phyloP scores from a whole-genome alignment of 371 early-diverging fungal species.

The Mucor irregularis region DNA sequence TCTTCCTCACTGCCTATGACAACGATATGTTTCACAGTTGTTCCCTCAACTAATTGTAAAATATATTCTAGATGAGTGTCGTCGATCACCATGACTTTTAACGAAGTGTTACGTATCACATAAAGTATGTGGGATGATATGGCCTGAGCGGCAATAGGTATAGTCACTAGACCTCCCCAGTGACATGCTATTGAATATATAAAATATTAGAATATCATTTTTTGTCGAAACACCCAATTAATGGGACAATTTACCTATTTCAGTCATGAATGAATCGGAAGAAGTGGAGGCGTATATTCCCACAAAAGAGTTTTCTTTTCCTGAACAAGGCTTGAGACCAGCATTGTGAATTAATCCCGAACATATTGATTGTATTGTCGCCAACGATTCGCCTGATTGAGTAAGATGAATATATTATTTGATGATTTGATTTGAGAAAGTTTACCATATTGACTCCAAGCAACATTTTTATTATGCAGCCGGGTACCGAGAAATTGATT shows the following conservation, averaged over 20 bases:
- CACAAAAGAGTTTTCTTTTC: slow-evolving; percentile 26
- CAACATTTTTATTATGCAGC: neutral
- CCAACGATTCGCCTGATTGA: slow-evolving; percentile 6
- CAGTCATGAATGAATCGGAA: slow-evolving; percentile 19
- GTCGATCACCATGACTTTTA: slow-evolving; percentile 24
- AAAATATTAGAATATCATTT: neutral
- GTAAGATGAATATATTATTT: too few species aligned
- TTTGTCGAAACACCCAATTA: too few species aligned
- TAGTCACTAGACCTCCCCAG: slow-evolving; percentile 25
- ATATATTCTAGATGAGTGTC: slow-evolving; percentile 7
- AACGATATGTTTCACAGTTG: slow-evolving; percentile 23
- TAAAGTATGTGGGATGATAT: slow-evolving; percentile 15
- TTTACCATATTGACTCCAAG: neutral
- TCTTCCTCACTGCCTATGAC: slow-evolving; percentile 7
- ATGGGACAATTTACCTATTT: slow-evolving; percentile 7
- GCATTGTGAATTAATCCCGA: slow-evolving; percentile 13
- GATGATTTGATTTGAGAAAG: too few species aligned
- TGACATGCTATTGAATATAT: slow-evolving; percentile 15
- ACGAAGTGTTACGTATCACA: slow-evolving; percentile 16
- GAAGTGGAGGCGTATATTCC: slow-evolving; percentile 44
- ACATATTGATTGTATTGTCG: neutral
- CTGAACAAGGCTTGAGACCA: slow-evolving; percentile 29
- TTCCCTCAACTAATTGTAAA: slow-evolving; percentile 15
- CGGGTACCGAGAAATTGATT: slow-evolving; percentile 15
- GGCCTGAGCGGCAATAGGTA: slow-evolving; percentile 33